Percentiles rank a stretch among this genome's conserved stretches.
phyloP scores from a whole-genome alignment of 345 rosid genomes.

The Sapria himalayana region DNA sequence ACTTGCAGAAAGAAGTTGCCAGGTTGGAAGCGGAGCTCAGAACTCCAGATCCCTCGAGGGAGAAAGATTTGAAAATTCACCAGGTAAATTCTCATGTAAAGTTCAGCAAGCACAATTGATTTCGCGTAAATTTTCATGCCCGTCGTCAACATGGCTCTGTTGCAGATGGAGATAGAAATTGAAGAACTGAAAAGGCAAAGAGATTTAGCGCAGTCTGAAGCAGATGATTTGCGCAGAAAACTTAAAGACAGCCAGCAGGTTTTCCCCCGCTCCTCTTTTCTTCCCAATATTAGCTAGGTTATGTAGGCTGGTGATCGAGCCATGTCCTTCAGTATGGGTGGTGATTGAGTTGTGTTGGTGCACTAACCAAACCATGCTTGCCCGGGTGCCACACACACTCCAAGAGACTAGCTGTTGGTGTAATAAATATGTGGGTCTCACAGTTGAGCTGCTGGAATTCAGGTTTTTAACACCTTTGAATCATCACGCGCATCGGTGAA shows the following conservation, averaged over 20 bases:
- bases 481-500: conserved; percentile 44
- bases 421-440: too few relatives aligned
- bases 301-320: too few relatives aligned
- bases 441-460: conserved; percentile 8
- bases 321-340: too few relatives aligned
- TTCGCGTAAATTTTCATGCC: too few relatives aligned
- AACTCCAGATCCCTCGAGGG: conserved; percentile 79
- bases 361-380: too few relatives aligned
- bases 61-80: conserved; percentile 73
- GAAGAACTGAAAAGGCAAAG: conserved; percentile 79
- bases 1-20: conserved; percentile 96
- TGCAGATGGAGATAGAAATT: conserved; percentile 88
- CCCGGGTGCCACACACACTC: too few relatives aligned
- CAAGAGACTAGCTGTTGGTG: too few relatives aligned
- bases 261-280: conserved; percentile 3
- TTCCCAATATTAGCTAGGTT: conserved; percentile 1
- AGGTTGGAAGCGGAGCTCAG: conserved; percentile 92
- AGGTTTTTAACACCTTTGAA: conserved; percentile 31
- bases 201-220: conserved; percentile 65
- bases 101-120: background rate
- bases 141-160: too few relatives aligned
- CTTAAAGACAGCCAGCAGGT: conserved; percentile 45
- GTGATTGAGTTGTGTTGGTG: too few relatives aligned
- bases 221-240: conserved; percentile 62
- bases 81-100: conserved; percentile 22